Conservation (phyloP, 495 filamentous ascomycete genomes). For the Hyaloscypha finlandica region DNA sequence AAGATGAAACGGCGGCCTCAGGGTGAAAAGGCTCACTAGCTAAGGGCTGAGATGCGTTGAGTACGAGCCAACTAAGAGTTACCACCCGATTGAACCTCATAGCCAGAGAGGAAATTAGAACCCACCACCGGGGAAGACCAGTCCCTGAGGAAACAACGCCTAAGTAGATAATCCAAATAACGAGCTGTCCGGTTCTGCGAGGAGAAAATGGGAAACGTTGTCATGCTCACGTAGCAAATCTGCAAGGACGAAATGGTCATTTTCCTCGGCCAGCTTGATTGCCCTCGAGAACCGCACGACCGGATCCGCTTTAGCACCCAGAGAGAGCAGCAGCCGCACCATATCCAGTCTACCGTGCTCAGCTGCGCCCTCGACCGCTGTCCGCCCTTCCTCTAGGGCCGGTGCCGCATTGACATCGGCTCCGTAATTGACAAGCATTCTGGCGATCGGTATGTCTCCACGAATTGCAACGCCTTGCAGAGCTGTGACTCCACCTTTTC, state of each 20-base stretch:
- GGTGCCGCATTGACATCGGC: slow-evolving; percentile 30
- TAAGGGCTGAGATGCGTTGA: too few relatives aligned
- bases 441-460: slow-evolving; percentile 17
- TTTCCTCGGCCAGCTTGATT: slow-evolving; percentile 10
- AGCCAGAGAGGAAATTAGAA: too few relatives aligned
- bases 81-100: too few relatives aligned
- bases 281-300: slow-evolving; percentile 13
- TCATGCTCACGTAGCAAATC: too few relatives aligned
- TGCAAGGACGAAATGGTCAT: slow-evolving; percentile 20
- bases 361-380: slow-evolving; percentile 28
- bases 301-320: slow-evolving; percentile 19
- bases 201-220: too few relatives aligned
- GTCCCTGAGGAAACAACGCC: too few relatives aligned
- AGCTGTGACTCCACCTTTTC: slow-evolving; percentile 16
- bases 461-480: slow-evolving; percentile 16
- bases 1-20: too few relatives aligned
- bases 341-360: slow-evolving; percentile 24
- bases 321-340: slow-evolving; percentile 23
- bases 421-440: slow-evolving; percentile 20
- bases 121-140: too few relatives aligned
- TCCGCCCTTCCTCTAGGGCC: slow-evolving; percentile 8
- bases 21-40: too few relatives aligned
- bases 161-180: too few relatives aligned
- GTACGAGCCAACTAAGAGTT: too few relatives aligned
- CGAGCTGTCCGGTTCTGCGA: too few relatives aligned